Conservation (phyloP, 2,329 filamentous ascomycete species). For the Ophiocordyceps unilateralis region DNA sequence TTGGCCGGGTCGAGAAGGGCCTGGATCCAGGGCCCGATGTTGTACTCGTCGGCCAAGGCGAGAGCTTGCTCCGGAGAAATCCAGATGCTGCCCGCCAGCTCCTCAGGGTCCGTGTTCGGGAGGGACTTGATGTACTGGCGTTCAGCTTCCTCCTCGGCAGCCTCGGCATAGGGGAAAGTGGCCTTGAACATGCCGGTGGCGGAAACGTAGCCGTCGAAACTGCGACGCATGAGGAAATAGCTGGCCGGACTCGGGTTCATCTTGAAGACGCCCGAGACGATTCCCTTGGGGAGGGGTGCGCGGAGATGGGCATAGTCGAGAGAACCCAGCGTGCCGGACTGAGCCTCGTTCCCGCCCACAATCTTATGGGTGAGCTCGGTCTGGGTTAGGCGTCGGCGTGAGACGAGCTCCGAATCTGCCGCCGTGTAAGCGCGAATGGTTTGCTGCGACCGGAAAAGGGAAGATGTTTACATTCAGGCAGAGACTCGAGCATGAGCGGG, state of each 20-base stretch:
- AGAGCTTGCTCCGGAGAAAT: conserved; percentile 73
- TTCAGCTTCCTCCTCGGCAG: conserved; percentile 56
- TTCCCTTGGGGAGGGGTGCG: conserved; percentile 79
- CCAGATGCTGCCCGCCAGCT: conserved; percentile 95
- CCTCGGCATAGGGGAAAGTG: conserved; percentile 62
- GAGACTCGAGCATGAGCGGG: conserved; percentile 45
- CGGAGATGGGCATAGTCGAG: conserved; percentile 96
- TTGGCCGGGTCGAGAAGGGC: conserved; percentile 83
- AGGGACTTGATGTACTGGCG: conserved; percentile 74
- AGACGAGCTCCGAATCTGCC: conserved; percentile 55
- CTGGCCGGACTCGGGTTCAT: conserved; percentile 55
- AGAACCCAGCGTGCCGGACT: conserved; percentile 55
- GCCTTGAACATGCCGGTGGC: conserved; percentile 90
- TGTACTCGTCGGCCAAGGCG: conserved; percentile 70
- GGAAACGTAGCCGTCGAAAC: conserved; percentile 68
- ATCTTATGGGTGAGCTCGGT: conserved; percentile 79
- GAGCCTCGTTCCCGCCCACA: conserved; percentile 55
- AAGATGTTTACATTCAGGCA: conserved; percentile 39
- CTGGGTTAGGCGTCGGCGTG: conserved; percentile 76
- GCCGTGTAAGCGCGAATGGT: conserved; percentile 10
- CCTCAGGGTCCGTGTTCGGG: conserved; percentile 65
- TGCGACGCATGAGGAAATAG: conserved; percentile 92
- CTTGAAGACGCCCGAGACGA: conserved; percentile 85
- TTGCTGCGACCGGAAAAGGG: conserved; percentile 2
- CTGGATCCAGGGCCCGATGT: conserved; percentile 70